A percentile compares a stretch with the other conserved stretches of the same genome.
Conservation (phyloP, 1,284 basidiomycete genomes). For the Taiwanofungus camphoratus region DNA sequence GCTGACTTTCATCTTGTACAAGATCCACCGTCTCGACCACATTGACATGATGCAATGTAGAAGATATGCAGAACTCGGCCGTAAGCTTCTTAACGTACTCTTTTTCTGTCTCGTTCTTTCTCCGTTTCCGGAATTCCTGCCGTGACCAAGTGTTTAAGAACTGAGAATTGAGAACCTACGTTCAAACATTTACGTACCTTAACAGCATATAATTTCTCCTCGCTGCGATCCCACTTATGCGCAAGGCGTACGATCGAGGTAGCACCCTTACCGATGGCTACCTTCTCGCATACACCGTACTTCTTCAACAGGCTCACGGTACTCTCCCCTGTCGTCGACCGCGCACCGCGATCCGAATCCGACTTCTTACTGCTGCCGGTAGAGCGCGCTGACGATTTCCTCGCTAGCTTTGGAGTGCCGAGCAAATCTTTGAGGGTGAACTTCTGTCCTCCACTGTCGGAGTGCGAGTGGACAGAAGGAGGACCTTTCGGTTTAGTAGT, state of each 20-base stretch:
- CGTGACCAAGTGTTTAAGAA: no score
- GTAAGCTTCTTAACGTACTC: conserved; percentile 99
- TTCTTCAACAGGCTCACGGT: conserved; percentile 74
- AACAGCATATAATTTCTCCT: conserved; percentile 98
- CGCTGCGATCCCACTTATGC: conserved; percentile 96
- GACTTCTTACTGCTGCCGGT: conserved; percentile 59
- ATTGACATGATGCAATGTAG: conserved; percentile 93
- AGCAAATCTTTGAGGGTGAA: conserved; percentile 84
- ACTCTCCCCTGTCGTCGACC: conserved; percentile 58
- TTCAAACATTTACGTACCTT: conserved; percentile 62
- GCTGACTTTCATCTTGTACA: conserved; percentile 92
- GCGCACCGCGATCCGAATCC: conserved; percentile 61
- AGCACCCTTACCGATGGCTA: conserved; percentile 96
- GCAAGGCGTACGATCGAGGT: conserved; percentile 95
- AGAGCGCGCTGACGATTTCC: conserved; percentile 69
- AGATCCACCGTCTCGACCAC: conserved; percentile 98
- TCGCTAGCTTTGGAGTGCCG: conserved; percentile 62
- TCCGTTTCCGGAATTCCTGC: conserved; percentile 94
- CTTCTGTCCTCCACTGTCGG: conserved; percentile 59
- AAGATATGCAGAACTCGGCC: conserved; percentile 98
- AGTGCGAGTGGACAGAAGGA: conserved; percentile 38
- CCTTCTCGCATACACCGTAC: conserved; percentile 96
- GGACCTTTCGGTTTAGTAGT: conserved; percentile 26
- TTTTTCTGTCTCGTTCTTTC: conserved; percentile 98
- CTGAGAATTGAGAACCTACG: no score